A percentile compares a stretch with the other conserved stretches of the same genome.
Evolutionary conservation across 345 rosid species (phyloP).

Genomic region (Sonneratia caseolaris): DNA sequence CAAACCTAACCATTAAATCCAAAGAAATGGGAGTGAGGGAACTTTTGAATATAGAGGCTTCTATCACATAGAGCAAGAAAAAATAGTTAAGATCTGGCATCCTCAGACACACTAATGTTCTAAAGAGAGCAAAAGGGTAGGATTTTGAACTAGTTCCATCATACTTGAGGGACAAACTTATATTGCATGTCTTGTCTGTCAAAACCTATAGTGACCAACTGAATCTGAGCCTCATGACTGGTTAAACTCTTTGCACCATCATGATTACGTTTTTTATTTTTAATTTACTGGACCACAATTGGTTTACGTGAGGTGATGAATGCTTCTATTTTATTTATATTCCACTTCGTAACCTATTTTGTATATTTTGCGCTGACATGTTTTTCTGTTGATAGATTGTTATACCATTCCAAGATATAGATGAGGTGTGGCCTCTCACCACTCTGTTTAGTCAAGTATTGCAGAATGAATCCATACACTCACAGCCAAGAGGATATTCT

Average conservation of each 20-base stretch:
- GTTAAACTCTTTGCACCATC: background rate
- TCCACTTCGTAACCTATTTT: background rate
- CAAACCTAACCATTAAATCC: too few species aligned
- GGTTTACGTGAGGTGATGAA: background rate
- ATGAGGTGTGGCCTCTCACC: slow-evolving; percentile 49
- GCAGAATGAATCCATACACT: slow-evolving; percentile 11
- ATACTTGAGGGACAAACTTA: background rate
- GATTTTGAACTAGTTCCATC: too few species aligned
- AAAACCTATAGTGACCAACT: background rate
- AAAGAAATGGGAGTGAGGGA: too few species aligned
- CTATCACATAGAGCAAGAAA: background rate
- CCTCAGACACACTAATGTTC: background rate
- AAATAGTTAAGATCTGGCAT: background rate
- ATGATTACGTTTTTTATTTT: background rate
- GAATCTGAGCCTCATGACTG: background rate
- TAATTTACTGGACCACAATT: background rate
- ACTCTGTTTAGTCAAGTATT: slow-evolving; percentile 2
- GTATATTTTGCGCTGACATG: background rate
- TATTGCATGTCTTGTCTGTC: background rate
- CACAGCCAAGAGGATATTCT: slow-evolving; percentile 5
- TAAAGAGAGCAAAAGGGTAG: background rate
- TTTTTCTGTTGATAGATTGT: slow-evolving; percentile 42
- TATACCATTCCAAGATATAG: slow-evolving; percentile 90
- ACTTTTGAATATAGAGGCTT: background rate
- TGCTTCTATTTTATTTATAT: background rate